Evolutionary conservation across 2,329 filamentous ascomycete species (phyloP).

Genomic region (Arthrobotrys sphaeroides): DNA sequence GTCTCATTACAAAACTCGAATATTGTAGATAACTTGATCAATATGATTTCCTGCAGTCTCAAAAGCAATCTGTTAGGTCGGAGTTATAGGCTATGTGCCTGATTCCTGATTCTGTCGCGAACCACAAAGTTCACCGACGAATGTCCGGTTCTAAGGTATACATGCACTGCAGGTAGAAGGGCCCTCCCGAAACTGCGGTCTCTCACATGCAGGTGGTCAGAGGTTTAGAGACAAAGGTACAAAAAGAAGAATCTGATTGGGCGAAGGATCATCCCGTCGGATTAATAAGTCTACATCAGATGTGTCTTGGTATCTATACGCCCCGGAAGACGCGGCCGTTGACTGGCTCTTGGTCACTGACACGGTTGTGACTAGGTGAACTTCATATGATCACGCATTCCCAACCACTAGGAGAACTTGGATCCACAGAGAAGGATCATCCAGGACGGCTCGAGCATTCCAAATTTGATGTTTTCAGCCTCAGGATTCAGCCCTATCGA

Average conservation of each 20-base stretch:
- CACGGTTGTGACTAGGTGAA: neutral
- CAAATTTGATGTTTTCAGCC: constrained; percentile 34
- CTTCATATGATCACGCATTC: neutral
- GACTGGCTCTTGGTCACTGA: neutral
- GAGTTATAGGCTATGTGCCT: neutral
- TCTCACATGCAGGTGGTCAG: neutral
- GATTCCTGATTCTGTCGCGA: neutral
- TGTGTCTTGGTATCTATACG: neutral
- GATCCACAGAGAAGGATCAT: neutral
- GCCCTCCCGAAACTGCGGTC: neutral
- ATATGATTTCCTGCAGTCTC: neutral
- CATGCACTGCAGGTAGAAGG: no score
- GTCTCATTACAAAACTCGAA: neutral
- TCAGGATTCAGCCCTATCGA: constrained; percentile 8
- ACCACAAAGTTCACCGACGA: neutral
- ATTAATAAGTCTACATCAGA: neutral
- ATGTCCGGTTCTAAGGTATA: neutral
- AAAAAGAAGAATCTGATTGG: neutral
- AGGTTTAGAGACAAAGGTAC: neutral
- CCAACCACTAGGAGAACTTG: neutral
- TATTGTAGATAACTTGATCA: neutral
- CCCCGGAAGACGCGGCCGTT: neutral
- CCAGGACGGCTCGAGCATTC: neutral
- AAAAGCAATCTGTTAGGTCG: neutral
- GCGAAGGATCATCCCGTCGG: neutral